Conservation (phyloP, 495 filamentous ascomycete species). For the Cladorrhinum samala region DNA sequence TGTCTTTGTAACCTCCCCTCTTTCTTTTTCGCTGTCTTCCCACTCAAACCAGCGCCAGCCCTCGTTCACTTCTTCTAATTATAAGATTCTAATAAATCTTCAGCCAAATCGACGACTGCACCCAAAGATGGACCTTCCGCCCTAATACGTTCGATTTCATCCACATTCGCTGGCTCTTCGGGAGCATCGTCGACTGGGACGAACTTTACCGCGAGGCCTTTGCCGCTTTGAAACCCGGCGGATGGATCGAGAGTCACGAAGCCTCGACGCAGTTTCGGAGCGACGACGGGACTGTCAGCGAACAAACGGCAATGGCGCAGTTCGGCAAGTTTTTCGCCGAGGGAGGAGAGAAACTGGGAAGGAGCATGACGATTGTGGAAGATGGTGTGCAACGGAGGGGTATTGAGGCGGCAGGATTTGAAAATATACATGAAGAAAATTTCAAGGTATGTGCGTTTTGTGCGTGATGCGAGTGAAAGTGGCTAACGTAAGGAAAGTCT, state of each 20-base stretch:
- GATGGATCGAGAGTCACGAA: constrained; percentile 28
- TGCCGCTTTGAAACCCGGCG: constrained; percentile 17
- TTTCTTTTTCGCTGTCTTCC: too few relatives aligned
- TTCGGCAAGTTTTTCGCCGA: constrained; percentile 17
- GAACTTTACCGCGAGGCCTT: constrained; percentile 31
- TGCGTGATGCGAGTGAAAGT: too few relatives aligned
- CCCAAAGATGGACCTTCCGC: constrained; percentile 46
- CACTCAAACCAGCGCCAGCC: too few relatives aligned
- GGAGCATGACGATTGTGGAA: constrained; percentile 14
- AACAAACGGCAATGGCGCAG: constrained; percentile 10
- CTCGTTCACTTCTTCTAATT: too few relatives aligned
- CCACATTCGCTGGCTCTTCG: constrained; percentile 52
- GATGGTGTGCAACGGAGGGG: too few relatives aligned
- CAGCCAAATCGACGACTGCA: constrained; percentile 51
- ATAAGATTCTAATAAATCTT: too few relatives aligned
- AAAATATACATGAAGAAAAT: too few relatives aligned
- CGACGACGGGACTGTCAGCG: constrained; percentile 16
- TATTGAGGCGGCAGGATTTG: too few relatives aligned
- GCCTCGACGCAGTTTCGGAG: constrained; percentile 16
- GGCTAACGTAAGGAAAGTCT: too few relatives aligned
- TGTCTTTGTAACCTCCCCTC: too few relatives aligned
- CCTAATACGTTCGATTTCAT: constrained; percentile 57
- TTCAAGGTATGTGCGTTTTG: too few relatives aligned
- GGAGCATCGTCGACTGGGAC: constrained; percentile 50
- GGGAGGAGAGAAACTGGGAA: constrained; percentile 11